Evolutionary conservation across 2,329 filamentous ascomycete genomes (phyloP).

Genomic region (Pseudogymnoascus sp.): DNA sequence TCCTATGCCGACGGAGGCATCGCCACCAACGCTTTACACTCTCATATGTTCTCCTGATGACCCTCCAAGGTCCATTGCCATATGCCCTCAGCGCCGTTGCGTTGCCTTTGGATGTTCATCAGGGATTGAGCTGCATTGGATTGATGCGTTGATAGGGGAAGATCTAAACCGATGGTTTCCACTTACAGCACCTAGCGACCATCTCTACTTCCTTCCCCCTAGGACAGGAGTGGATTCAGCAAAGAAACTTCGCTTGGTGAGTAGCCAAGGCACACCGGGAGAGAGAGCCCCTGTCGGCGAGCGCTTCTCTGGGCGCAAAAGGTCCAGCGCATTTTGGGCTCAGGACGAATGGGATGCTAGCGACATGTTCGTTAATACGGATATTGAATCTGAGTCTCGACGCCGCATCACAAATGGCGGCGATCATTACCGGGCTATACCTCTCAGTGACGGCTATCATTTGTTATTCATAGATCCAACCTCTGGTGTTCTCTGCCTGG

Average conservation of each 20-base stretch:
- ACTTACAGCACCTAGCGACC: slow-evolving; percentile 45
- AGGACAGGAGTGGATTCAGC: slow-evolving; percentile 43
- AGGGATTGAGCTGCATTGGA: slow-evolving; percentile 57
- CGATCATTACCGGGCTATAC: slow-evolving; percentile 57
- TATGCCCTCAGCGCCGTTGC: slow-evolving; percentile 57
- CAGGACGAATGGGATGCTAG: neutral
- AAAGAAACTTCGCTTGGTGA: slow-evolving; percentile 54
- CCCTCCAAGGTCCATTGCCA: slow-evolving; percentile 56
- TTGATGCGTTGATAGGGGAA: slow-evolving; percentile 39
- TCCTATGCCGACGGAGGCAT: slow-evolving; percentile 28
- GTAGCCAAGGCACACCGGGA: slow-evolving; percentile 45
- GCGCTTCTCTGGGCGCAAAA: slow-evolving; percentile 22
- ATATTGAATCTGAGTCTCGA: slow-evolving; percentile 14
- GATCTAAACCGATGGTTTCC: slow-evolving; percentile 50
- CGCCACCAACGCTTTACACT: slow-evolving; percentile 31
- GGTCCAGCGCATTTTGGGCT: slow-evolving; percentile 23
- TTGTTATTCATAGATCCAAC: slow-evolving; percentile 57
- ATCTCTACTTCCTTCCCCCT: slow-evolving; percentile 53
- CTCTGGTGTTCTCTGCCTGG: slow-evolving; percentile 49
- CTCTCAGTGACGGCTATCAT: slow-evolving; percentile 58
- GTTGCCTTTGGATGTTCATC: slow-evolving; percentile 58
- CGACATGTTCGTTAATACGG: slow-evolving; percentile 12
- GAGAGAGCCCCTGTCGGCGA: slow-evolving; percentile 22
- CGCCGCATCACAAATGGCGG: slow-evolving; percentile 23
- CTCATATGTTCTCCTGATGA: slow-evolving; percentile 55